A percentile compares a stretch with the other conserved stretches of the same genome.
phyloP scores from a whole-genome alignment of 1,284 basidiomycete species.

The Inonotus obliquus region DNA sequence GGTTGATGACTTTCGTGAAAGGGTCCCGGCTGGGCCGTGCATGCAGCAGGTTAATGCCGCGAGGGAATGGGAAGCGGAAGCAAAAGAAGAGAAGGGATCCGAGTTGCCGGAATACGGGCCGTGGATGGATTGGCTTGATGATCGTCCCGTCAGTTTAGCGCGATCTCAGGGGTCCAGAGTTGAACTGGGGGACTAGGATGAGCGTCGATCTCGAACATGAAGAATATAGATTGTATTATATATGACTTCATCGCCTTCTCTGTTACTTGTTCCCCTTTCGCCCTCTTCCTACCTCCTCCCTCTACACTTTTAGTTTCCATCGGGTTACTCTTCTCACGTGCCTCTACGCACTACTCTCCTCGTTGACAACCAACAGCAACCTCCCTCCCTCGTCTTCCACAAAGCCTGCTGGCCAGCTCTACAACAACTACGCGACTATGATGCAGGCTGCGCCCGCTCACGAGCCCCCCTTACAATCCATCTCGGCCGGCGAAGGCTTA shows the following conservation, averaged over 20 bases:
- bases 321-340: neutral
- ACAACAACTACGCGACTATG: neutral
- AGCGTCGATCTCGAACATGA: constrained; percentile 2
- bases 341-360: no score
- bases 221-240: neutral
- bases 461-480: neutral
- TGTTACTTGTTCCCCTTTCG: neutral
- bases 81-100: neutral
- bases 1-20: no score
- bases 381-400: neutral
- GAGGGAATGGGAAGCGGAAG: neutral
- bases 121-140: neutral
- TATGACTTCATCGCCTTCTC: constrained; percentile 4
- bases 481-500: neutral
- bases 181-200: neutral
- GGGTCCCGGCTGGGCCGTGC: no score
- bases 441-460: neutral
- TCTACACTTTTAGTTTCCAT: neutral
- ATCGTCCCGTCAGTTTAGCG: neutral
- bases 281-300: neutral
- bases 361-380: neutral
- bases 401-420: neutral
- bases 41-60: no score
- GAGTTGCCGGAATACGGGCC: neutral
- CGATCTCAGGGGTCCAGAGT: neutral